Conservation (phyloP, 2,329 filamentous ascomycete genomes). For the Cryphonectria carpinicola region DNA sequence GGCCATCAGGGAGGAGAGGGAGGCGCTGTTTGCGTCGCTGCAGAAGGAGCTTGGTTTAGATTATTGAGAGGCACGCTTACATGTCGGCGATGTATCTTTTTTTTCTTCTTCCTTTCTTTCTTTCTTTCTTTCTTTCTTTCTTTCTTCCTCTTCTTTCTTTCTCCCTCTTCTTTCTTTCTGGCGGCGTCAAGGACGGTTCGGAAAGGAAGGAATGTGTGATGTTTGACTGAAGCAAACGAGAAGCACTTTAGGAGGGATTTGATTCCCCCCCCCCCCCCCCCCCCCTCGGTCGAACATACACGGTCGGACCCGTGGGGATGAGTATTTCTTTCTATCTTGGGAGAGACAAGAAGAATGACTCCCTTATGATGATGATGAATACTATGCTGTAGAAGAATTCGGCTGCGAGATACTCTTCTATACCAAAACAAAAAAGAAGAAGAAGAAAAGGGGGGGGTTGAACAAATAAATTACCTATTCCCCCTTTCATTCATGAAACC, state of each 20-base stretch:
- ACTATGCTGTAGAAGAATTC: no score
- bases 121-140: no score
- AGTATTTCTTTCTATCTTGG: no score
- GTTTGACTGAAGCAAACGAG: not conserved
- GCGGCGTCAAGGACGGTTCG: not conserved
- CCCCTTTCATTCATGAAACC: not conserved
- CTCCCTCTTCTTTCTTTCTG: not conserved
- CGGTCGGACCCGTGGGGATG: no score
- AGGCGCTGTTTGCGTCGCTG: conserved; percentile 30
- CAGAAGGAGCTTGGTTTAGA: conserved; percentile 7
- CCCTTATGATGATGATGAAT: no score
- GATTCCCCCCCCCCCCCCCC: not conserved
- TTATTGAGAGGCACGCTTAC: not conserved
- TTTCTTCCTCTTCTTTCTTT: no score
- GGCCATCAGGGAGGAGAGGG: conserved; percentile 31
- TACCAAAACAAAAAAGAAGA: no score
- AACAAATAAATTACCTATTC: not conserved
- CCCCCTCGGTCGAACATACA: no score
- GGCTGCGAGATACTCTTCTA: no score
- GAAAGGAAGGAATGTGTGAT: not conserved
- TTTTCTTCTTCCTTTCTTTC: no score
- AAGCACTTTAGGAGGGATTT: not conserved
- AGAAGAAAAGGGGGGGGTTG: no score
- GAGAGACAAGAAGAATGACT: no score
- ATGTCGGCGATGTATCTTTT: not conserved